Percentiles rank a stretch among this genome's conserved stretches.
phyloP scores from a whole-genome alignment of 1,284 basidiomycete species.

The Papiliotrema fonsecae region DNA sequence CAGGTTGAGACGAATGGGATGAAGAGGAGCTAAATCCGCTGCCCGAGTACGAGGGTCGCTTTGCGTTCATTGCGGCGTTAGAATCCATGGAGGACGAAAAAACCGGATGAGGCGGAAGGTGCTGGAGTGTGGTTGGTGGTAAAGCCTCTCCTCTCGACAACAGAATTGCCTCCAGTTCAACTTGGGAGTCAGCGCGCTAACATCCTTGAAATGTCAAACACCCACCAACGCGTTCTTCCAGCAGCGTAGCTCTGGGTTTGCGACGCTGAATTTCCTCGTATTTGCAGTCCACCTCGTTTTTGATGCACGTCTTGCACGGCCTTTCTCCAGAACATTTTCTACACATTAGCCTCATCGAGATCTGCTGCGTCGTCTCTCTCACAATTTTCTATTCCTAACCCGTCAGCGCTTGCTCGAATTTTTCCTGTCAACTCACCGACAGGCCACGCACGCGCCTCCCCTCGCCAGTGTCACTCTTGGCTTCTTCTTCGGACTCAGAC shows the following conservation, averaged over 20 bases:
- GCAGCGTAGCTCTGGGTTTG: conserved; percentile 21
- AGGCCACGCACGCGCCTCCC: conserved; percentile 30
- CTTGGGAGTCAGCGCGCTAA: conserved; percentile 8
- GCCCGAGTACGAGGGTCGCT: too few species aligned
- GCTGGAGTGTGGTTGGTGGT: conserved; percentile 7
- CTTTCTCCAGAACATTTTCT: conserved; percentile 32
- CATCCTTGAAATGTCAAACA: background rate
- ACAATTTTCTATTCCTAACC: conserved; percentile 26
- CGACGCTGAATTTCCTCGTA: conserved; percentile 26
- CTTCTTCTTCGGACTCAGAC: conserved; percentile 17
- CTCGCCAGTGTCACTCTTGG: conserved; percentile 24
- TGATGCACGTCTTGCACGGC: conserved; percentile 25
- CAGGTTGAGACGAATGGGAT: background rate
- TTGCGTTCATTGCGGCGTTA: background rate
- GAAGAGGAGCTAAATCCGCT: background rate
- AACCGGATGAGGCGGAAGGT: background rate
- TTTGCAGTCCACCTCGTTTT: conserved; percentile 21
- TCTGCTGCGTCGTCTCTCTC: conserved; percentile 3
- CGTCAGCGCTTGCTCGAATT: background rate
- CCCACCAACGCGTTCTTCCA: conserved; percentile 33
- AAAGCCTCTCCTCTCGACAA: conserved; percentile 6
- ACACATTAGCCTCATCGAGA: background rate
- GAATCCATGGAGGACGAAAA: background rate
- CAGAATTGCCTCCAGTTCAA: conserved; percentile 25
- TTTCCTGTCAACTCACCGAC: conserved; percentile 7